phyloP scores from a whole-genome alignment of 805 yeast genomes.

The Suhomyces sp. region DNA sequence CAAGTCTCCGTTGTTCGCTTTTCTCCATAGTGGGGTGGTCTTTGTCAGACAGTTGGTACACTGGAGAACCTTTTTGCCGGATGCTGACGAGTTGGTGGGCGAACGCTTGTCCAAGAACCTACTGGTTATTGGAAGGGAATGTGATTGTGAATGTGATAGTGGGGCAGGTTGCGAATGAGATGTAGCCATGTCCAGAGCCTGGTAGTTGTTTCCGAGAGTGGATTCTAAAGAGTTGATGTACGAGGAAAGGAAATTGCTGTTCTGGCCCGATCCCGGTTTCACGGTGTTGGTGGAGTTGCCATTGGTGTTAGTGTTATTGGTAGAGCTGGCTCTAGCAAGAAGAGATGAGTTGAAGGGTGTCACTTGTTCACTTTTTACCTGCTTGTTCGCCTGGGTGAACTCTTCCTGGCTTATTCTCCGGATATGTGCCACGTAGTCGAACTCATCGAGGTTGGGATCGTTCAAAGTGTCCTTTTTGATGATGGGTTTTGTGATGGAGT shows the following conservation, averaged over 20 bases:
- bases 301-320: slow-evolving; percentile 6
- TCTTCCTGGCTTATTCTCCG: slow-evolving; percentile 42
- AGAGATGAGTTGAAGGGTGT: background rate
- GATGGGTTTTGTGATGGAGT: slow-evolving; percentile 1
- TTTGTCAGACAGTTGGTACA: slow-evolving; percentile 45
- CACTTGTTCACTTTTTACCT: background rate
- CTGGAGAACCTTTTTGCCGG: slow-evolving; percentile 24
- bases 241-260: slow-evolving; percentile 31
- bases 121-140: too few species aligned
- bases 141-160: slow-evolving; percentile 2
- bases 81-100: slow-evolving; percentile 5
- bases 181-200: background rate
- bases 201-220: slow-evolving; percentile 30
- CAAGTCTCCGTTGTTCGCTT: slow-evolving; percentile 41
- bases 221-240: slow-evolving; percentile 41
- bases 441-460: slow-evolving; percentile 37
- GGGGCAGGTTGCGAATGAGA: slow-evolving; percentile 1
- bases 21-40: slow-evolving; percentile 48
- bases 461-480: slow-evolving; percentile 8
- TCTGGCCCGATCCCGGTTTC: too few species aligned
- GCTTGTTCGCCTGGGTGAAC: slow-evolving; percentile 14
- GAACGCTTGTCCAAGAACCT: slow-evolving; percentile 13
- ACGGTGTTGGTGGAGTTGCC: slow-evolving; percentile 2
- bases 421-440: slow-evolving; percentile 48
- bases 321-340: slow-evolving; percentile 1